These are phyloP conservation scores for Chlorella sp. DNA, from an alignment of 139 green algal genomes.

Conservation along the genomic window DNA sequence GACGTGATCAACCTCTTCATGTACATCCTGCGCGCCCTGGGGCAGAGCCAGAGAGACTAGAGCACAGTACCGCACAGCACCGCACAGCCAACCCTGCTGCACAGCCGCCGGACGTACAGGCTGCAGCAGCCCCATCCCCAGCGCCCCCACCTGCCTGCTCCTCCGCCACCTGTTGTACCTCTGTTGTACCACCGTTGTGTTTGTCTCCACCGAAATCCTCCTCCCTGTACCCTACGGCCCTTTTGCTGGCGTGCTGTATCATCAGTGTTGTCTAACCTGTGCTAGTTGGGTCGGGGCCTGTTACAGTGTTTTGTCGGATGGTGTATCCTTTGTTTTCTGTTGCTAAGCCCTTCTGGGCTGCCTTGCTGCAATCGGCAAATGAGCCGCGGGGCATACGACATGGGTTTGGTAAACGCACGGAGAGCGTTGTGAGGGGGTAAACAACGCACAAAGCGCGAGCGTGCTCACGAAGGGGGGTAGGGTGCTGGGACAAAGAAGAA, in stretches of 20 bases:
- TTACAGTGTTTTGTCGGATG: not conserved
- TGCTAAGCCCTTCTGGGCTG: not conserved
- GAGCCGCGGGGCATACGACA: not conserved
- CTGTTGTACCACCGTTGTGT: too few species aligned
- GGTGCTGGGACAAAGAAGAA: not conserved
- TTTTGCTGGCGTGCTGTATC: too few species aligned
- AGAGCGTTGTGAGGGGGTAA: too few species aligned
- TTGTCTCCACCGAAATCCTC: not conserved
- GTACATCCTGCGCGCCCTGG: constrained; percentile 66
- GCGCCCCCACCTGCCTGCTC: too few species aligned
- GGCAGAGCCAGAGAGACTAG: not conserved
- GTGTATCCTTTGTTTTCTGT: not conserved
- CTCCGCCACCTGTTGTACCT: too few species aligned
- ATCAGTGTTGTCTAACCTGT: too few species aligned
- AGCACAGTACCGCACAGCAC: too few species aligned
- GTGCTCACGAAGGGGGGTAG: too few species aligned
- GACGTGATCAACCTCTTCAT: constrained; percentile 84
- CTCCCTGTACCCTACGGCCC: not conserved
- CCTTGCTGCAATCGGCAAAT: not conserved
- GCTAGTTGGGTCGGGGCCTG: not conserved
- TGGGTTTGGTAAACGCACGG: too few species aligned
- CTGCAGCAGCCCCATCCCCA: not conserved
- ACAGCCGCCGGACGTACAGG: not conserved
- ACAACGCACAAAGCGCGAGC: too few species aligned
- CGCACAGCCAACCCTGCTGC: too few species aligned